Evolutionary conservation across 805 yeast genomes (phyloP).

Genomic region (Zygosaccharomyces lentus): DNA sequence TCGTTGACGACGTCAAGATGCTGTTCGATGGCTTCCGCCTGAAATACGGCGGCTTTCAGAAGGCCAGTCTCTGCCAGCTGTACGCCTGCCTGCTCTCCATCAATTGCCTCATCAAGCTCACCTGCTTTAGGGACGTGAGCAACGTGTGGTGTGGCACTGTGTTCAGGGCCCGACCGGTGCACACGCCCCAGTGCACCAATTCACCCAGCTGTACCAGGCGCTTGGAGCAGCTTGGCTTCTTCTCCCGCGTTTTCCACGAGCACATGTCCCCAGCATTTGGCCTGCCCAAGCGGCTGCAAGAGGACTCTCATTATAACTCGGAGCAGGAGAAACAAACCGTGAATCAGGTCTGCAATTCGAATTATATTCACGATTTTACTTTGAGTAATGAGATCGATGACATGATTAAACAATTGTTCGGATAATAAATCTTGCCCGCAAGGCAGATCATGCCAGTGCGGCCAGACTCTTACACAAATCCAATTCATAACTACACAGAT

Average conservation of each 20-base stretch:
- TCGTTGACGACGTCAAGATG: slow-evolving; percentile 29
- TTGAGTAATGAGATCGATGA: slow-evolving; percentile 37
- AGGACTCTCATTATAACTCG: slow-evolving; percentile 22
- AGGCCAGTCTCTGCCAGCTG: slow-evolving; percentile 32
- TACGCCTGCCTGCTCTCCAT: slow-evolving; percentile 34
- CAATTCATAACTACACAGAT: no score
- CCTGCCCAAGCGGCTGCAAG: slow-evolving; percentile 23
- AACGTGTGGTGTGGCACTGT: slow-evolving; percentile 2
- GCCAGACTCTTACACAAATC: not conserved
- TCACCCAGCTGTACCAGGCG: slow-evolving; percentile 9
- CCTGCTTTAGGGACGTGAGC: slow-evolving; percentile 11
- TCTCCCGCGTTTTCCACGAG: slow-evolving; percentile 23
- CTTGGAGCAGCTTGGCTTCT: slow-evolving; percentile 22
- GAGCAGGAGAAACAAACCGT: slow-evolving; percentile 26
- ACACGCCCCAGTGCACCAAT: not conserved
- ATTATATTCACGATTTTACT: slow-evolving; percentile 34
- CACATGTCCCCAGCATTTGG: slow-evolving; percentile 26
- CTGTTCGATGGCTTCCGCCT: slow-evolving; percentile 28
- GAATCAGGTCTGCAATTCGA: slow-evolving; percentile 28
- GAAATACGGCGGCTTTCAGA: slow-evolving; percentile 24
- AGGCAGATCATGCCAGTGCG: not conserved
- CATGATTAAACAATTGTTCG: slow-evolving; percentile 33
- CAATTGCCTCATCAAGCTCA: slow-evolving; percentile 26
- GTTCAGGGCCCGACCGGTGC: not conserved
- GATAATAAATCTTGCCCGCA: not conserved